phyloP scores from a whole-genome alignment of 2,329 filamentous ascomycete species.

The Dichotomopilus funicola region DNA sequence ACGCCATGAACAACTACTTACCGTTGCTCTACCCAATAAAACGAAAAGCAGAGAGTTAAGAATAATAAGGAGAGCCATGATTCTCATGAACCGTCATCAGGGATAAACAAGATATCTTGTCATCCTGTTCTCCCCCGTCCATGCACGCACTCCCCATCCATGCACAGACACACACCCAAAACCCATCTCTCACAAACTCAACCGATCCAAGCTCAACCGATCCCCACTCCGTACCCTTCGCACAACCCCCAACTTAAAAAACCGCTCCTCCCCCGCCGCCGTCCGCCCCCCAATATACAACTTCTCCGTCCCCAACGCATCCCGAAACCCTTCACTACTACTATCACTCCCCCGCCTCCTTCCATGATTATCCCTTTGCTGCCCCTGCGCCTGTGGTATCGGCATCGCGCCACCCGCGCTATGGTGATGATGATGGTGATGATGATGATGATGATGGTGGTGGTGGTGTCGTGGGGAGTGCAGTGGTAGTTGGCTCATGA shows the following conservation, averaged over 20 bases:
- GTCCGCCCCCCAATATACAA: slow-evolving; percentile 78
- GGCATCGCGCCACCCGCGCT: slow-evolving; percentile 30
- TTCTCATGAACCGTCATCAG: too few relatives aligned
- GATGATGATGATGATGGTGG: slow-evolving; percentile 21
- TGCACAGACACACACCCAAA: neutral
- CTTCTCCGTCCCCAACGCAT: slow-evolving; percentile 65
- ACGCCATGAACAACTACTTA: too few relatives aligned
- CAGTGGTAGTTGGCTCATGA: slow-evolving; percentile 27
- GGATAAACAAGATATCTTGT: too few relatives aligned
- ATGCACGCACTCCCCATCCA: too few relatives aligned
- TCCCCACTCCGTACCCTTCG: slow-evolving; percentile 67
- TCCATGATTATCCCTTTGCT: slow-evolving; percentile 15
- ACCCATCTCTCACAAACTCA: slow-evolving; percentile 55
- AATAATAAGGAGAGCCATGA: too few relatives aligned
- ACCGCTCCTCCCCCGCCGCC: slow-evolving; percentile 69
- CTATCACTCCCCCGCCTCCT: slow-evolving; percentile 65
- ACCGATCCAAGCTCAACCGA: slow-evolving; percentile 64
- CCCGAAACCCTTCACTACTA: slow-evolving; percentile 68
- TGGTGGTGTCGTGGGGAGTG: slow-evolving; percentile 25
- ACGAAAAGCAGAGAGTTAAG: too few relatives aligned
- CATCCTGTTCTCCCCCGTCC: too few relatives aligned
- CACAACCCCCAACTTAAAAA: slow-evolving; percentile 74
- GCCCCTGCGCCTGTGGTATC: slow-evolving; percentile 28
- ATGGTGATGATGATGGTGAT: neutral
- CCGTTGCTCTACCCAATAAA: too few relatives aligned